A percentile compares a stretch with the other conserved stretches of the same genome.
Conservation (phyloP, 2,329 filamentous ascomycete species). For the Catunica adiposa region DNA sequence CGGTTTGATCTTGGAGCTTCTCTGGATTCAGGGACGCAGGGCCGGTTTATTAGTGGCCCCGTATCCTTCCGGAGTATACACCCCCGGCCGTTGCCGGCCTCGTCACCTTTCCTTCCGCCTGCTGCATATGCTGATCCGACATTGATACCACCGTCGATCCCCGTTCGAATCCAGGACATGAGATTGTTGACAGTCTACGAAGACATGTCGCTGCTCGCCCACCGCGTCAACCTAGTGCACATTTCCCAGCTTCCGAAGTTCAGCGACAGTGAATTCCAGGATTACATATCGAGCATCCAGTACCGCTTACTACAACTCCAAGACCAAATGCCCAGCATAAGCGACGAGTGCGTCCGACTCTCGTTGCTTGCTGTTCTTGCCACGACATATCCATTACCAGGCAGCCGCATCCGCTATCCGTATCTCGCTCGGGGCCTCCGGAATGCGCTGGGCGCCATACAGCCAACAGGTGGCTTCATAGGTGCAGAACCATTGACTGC, state of each 20-base stretch:
- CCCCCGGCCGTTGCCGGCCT: constrained; percentile 2
- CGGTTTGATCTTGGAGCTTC: constrained; percentile 12
- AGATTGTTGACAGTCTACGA: constrained; percentile 12
- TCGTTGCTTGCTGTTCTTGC: constrained; percentile 12
- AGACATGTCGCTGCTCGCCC: constrained; percentile 11
- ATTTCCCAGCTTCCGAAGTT: constrained; percentile 8
- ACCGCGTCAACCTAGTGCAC: constrained; percentile 11
- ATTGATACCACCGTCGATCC: not conserved
- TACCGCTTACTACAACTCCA: constrained; percentile 12
- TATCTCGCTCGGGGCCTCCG: constrained; percentile 10
- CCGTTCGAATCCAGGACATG: constrained; percentile 7
- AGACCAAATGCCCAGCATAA: constrained; percentile 2
- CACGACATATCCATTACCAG: constrained; percentile 13
- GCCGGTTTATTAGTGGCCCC: constrained; percentile 7
- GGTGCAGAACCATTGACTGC: not conserved
- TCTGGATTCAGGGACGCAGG: constrained; percentile 10
- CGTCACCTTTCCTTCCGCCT: constrained; percentile 1
- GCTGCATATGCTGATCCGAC: not conserved
- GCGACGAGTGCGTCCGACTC: constrained; percentile 12
- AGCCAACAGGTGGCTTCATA: constrained; percentile 1
- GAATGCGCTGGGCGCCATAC: constrained; percentile 8
- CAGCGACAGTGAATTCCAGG: constrained; percentile 12
- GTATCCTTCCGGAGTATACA: constrained; percentile 11
- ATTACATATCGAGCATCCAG: constrained; percentile 9
- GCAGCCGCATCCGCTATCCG: constrained; percentile 11